Evolutionary conservation across 805 yeast genomes (phyloP).

Genomic region (Candida pseudoglaebosa): DNA sequence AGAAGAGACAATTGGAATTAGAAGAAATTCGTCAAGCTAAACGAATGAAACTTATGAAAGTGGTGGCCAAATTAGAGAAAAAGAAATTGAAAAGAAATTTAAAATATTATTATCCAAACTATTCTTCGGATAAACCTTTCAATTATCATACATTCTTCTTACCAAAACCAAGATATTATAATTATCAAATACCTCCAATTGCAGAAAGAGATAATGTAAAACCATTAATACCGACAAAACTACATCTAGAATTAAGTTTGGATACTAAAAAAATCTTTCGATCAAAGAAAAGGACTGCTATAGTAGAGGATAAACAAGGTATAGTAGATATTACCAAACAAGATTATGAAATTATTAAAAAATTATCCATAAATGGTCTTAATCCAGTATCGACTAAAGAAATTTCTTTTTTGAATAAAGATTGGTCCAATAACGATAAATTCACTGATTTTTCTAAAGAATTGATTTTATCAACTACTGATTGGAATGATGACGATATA

Average conservation of each 20-base stretch:
- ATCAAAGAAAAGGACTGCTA: constrained; percentile 14
- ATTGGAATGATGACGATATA: constrained; percentile 71
- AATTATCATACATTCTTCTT: constrained; percentile 64
- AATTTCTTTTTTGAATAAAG: constrained; percentile 30
- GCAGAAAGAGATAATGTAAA: constrained; percentile 25
- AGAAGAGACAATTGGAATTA: constrained; percentile 16
- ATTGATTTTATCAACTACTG: constrained; percentile 63
- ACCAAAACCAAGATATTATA: constrained; percentile 54
- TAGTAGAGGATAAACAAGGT: constrained; percentile 7
- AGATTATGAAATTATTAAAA: constrained; percentile 30
- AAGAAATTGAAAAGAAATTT: constrained; percentile 27
- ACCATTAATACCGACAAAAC: constrained; percentile 56
- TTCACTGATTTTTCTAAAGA: constrained; percentile 48
- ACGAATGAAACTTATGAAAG: constrained; percentile 22
- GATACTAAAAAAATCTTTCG: constrained; percentile 58
- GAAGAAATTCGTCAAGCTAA: constrained; percentile 22
- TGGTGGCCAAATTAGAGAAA: constrained; percentile 28
- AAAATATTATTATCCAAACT: constrained; percentile 58
- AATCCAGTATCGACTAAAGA: constrained; percentile 16
- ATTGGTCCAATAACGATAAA: constrained; percentile 32
- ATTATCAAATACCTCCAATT: constrained; percentile 49
- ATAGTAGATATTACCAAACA: constrained; percentile 22
- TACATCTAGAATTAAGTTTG: constrained; percentile 56
- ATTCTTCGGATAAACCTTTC: constrained; percentile 50
- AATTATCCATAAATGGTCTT: constrained; percentile 18